Evolutionary conservation across 2,329 filamentous ascomycete genomes (phyloP), one percentile per base, ranked within the genome.

Genomic region (Macrophomina tecta): DNA sequence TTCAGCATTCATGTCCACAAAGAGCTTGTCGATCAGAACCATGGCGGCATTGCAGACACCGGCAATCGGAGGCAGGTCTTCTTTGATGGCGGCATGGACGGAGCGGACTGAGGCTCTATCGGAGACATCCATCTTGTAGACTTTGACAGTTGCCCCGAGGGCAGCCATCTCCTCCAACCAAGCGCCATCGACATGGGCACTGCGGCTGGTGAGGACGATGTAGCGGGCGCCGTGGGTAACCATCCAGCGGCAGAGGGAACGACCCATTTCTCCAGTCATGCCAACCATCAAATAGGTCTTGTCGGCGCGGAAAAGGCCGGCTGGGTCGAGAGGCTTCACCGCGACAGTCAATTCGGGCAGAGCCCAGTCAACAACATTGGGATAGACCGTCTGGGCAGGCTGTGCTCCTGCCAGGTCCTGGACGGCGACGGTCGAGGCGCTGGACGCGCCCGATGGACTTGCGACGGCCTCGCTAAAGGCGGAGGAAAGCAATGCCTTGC

Each of bases 121-220:
- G 0, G 64, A 65, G 11, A 73, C 58, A 56, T 73, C 69, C 23
- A 64, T 49, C 11, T 67, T 5, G 4, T 49, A 23, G 38, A 64
- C 30, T 6, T 58, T 46, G 8, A 71, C 36, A 42, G 30, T 11
- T 5, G 69, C 70, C 7, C 67, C 69, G 12, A 28, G 7, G 45
- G 12, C 65, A 4, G 30, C n/a, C 34, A 76, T 65, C 8, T 63
- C 53, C 11, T 73, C 64, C 12, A 79, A 38, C 72, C 73, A 79
- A 1, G 48, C 55, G 4, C 69, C 55, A 7, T 79, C 71, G 2
- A 82, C 67, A 2, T 76, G 70, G 3, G 80, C 78, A 12, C 73
- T 75, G 1, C 82, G 78, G 55, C 79, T 82, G 0, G 79, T 76
- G 2, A 85, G 32, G 4, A 70, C 69, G 28, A 76, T 48, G 30